Conservation (phyloP, 2,329 filamentous ascomycete genomes). For the Teratosphaeria pseudoeucalypti region DNA sequence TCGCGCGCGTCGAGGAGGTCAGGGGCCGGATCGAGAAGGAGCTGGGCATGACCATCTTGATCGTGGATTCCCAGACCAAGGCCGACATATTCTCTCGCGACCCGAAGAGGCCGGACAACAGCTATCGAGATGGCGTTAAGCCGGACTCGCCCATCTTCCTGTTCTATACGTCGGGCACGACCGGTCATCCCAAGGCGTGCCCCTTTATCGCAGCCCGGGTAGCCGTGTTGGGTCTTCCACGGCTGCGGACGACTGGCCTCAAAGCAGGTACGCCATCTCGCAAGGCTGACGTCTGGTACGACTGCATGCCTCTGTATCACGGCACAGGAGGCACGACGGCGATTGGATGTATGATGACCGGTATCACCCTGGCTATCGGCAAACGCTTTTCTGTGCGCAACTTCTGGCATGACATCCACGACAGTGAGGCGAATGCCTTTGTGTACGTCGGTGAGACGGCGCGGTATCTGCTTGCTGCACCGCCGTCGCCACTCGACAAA, state of each 20-base stretch:
- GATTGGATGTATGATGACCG: conserved; percentile 45
- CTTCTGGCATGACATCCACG: conserved; percentile 64
- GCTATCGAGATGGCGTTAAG: conserved; percentile 43
- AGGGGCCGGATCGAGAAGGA: conserved; percentile 40
- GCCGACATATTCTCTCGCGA: conserved; percentile 39
- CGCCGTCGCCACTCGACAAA: conserved; percentile 51
- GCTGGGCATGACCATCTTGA: conserved; percentile 48
- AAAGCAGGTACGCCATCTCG: conserved; percentile 24
- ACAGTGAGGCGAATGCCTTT: conserved; percentile 57
- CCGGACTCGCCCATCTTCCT: conserved; percentile 49
- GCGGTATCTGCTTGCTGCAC: conserved; percentile 60
- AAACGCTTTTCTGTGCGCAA: conserved; percentile 56
- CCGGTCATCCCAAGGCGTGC: conserved; percentile 64
- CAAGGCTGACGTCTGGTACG: conserved; percentile 55
- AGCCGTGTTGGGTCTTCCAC: conserved; percentile 28
- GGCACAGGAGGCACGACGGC: conserved; percentile 57
- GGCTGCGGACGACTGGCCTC: conserved; percentile 28
- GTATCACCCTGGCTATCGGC: conserved; percentile 51
- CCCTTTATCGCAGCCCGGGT: conserved; percentile 45
- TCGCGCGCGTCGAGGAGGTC: conserved; percentile 47
- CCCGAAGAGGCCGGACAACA: conserved; percentile 44
- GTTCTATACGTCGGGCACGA: conserved; percentile 69
- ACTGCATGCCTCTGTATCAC: conserved; percentile 70
- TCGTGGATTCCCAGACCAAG: conserved; percentile 41
- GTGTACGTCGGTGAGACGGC: conserved; percentile 71